Conservation (phyloP, 768 basidiomycete genomes). For the Gloeophyllum trabeum region DNA sequence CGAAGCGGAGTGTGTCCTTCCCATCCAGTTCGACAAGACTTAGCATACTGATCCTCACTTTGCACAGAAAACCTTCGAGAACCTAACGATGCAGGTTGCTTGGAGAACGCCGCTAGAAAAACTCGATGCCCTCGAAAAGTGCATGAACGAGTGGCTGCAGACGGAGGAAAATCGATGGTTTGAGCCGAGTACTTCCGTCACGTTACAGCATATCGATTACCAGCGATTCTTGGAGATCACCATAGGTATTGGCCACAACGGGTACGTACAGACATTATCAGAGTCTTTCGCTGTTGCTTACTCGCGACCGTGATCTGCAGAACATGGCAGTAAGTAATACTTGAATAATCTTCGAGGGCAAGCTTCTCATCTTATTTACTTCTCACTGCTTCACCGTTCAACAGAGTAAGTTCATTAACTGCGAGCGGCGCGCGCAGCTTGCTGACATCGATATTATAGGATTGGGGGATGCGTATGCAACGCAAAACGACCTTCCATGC, state of each 20-base stretch:
- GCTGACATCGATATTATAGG: slow-evolving; percentile 37
- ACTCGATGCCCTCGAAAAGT: slow-evolving; percentile 56
- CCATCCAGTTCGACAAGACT: slow-evolving; percentile 5
- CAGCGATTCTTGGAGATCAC: slow-evolving; percentile 61
- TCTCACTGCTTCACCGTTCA: too few relatives aligned
- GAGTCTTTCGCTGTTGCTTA: not conserved
- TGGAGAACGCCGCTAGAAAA: slow-evolving; percentile 69
- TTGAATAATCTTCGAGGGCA: not conserved
- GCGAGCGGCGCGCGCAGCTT: too few relatives aligned
- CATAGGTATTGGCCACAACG: slow-evolving; percentile 47
- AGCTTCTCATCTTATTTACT: too few relatives aligned
- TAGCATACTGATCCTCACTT: slow-evolving; percentile 1
- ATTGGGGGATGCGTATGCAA: slow-evolving; percentile 50
- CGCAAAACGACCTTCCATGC: slow-evolving; percentile 74
- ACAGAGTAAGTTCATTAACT: too few relatives aligned
- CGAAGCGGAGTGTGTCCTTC: slow-evolving; percentile 47
- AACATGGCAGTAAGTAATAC: slow-evolving; percentile 22
- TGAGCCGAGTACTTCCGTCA: slow-evolving; percentile 53
- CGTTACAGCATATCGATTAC: slow-evolving; percentile 49
- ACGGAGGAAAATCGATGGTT: slow-evolving; percentile 79
- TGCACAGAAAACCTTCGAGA: slow-evolving; percentile 54
- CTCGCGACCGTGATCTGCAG: slow-evolving; percentile 10
- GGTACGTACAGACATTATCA: slow-evolving; percentile 18
- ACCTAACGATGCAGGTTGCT: slow-evolving; percentile 55
- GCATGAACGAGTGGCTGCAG: slow-evolving; percentile 63